Evolutionary conservation across 2,329 filamentous ascomycete species (phyloP).

Genomic region (Diaporthe australafricana): DNA sequence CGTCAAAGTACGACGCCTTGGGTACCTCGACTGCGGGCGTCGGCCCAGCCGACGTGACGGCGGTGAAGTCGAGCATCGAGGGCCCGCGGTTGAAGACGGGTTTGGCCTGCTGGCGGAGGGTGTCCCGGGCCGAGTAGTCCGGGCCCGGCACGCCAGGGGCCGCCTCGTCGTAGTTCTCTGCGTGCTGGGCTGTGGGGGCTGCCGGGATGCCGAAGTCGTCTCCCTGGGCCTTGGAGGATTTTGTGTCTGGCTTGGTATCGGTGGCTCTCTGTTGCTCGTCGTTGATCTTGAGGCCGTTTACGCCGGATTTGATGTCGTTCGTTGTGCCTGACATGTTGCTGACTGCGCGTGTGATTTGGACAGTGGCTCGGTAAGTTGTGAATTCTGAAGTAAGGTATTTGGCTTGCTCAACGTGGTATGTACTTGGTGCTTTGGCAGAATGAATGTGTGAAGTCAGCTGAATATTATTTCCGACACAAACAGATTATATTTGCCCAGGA

Average conservation of each 20-base stretch:
- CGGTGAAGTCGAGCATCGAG: constrained; percentile 34
- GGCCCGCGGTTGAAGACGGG: constrained; percentile 32
- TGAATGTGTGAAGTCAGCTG: neutral
- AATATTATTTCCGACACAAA: neutral
- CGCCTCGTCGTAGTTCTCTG: constrained; percentile 31
- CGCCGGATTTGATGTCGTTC: neutral
- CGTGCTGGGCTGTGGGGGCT: neutral
- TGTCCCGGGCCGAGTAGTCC: constrained; percentile 15
- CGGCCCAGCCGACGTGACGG: constrained; percentile 29
- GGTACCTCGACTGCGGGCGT: constrained; percentile 28
- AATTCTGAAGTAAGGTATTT: too few relatives aligned
- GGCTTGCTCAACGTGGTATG: neutral
- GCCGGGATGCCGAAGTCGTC: neutral
- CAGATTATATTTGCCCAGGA: neutral
- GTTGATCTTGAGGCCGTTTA: neutral
- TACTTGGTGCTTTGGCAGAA: too few relatives aligned
- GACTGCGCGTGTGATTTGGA: neutral
- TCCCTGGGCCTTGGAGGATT: neutral
- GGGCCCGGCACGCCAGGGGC: constrained; percentile 24
- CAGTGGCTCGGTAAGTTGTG: neutral
- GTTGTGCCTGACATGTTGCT: neutral
- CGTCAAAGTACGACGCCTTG: constrained; percentile 13
- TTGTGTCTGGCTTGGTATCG: neutral
- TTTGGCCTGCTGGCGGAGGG: constrained; percentile 14
- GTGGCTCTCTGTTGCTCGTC: neutral